Conservation (phyloP, 768 basidiomycete genomes). For the Dendrothele bispora region DNA sequence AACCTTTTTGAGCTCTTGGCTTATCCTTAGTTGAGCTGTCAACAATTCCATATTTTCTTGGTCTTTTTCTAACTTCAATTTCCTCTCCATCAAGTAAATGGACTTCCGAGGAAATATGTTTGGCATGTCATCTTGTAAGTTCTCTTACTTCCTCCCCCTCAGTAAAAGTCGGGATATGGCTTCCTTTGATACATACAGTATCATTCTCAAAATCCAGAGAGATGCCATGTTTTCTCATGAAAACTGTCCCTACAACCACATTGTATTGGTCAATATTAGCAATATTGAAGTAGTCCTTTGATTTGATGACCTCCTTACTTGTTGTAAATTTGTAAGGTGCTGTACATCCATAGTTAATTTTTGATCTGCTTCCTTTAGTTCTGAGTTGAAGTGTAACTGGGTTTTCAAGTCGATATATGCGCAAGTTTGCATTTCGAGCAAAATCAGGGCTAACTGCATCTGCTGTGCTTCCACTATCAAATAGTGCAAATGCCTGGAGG, state of each 20-base stretch:
- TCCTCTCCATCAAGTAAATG: too few relatives aligned
- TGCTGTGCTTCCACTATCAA: slow-evolving; percentile 22
- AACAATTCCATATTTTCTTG: too few relatives aligned
- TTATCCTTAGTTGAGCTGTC: too few relatives aligned
- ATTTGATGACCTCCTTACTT: slow-evolving; percentile 10
- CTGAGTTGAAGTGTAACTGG: slow-evolving; percentile 14
- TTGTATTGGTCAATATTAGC: slow-evolving; percentile 25
- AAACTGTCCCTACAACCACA: slow-evolving; percentile 21
- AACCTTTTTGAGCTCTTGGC: too few relatives aligned
- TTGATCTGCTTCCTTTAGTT: slow-evolving; percentile 11
- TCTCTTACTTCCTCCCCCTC: neutral
- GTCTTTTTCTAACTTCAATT: too few relatives aligned
- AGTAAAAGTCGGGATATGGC: slow-evolving; percentile 1
- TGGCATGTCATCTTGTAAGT: neutral
- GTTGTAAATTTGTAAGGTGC: too few relatives aligned
- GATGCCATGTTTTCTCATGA: slow-evolving; percentile 14
- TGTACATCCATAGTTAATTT: too few relatives aligned
- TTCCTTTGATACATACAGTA: slow-evolving; percentile 5
- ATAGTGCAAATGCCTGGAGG: slow-evolving; percentile 14
- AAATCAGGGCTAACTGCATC: slow-evolving; percentile 20
- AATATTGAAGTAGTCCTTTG: slow-evolving; percentile 20
- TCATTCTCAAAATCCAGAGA: slow-evolving; percentile 14
- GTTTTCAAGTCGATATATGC: slow-evolving; percentile 2
- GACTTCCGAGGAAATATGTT: too few relatives aligned
- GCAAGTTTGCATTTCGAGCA: slow-evolving; percentile 1